Conservation (phyloP, 1,284 basidiomycete species). For the Cryptococcus sp. region DNA sequence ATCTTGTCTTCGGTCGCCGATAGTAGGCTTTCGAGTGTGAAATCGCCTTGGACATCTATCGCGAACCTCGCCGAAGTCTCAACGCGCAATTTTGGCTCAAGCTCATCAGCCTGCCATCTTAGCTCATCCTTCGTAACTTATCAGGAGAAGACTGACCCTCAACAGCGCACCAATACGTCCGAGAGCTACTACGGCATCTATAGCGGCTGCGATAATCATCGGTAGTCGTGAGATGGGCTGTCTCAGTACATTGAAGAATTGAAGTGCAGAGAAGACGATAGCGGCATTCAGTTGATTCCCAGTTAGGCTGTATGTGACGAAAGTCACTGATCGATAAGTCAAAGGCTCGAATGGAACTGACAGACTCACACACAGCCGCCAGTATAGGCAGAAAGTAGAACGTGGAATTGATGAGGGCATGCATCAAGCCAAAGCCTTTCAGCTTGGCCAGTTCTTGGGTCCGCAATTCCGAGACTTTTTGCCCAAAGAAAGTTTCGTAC, state of each 20-base stretch:
- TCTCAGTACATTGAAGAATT: constrained; percentile 63
- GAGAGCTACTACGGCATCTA: constrained; percentile 52
- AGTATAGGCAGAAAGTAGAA: constrained; percentile 60
- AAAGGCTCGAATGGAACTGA: not conserved
- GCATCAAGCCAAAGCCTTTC: constrained; percentile 36
- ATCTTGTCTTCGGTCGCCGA: no score
- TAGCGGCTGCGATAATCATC: constrained; percentile 45
- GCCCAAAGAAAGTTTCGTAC: constrained; percentile 58
- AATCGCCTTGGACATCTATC: constrained; percentile 61
- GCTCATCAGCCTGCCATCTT: constrained; percentile 54
- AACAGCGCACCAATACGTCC: constrained; percentile 7
- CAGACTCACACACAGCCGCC: constrained; percentile 55
- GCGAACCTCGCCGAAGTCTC: constrained; percentile 52
- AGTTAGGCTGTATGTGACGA: constrained; percentile 66
- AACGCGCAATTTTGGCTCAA: constrained; percentile 55
- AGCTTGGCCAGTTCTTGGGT: constrained; percentile 52
- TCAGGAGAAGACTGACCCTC: constrained; percentile 1
- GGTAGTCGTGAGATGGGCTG: constrained; percentile 39
- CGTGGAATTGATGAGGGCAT: constrained; percentile 36
- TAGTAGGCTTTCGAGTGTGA: constrained; percentile 58
- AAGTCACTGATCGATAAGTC: constrained; percentile 52
- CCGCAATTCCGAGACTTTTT: constrained; percentile 55
- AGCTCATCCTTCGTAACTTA: not conserved
- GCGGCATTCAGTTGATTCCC: constrained; percentile 64
- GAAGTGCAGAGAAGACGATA: constrained; percentile 68